Evolutionary conservation across 805 yeast species (phyloP).

Genomic region (Metschnikowia borealis): DNA sequence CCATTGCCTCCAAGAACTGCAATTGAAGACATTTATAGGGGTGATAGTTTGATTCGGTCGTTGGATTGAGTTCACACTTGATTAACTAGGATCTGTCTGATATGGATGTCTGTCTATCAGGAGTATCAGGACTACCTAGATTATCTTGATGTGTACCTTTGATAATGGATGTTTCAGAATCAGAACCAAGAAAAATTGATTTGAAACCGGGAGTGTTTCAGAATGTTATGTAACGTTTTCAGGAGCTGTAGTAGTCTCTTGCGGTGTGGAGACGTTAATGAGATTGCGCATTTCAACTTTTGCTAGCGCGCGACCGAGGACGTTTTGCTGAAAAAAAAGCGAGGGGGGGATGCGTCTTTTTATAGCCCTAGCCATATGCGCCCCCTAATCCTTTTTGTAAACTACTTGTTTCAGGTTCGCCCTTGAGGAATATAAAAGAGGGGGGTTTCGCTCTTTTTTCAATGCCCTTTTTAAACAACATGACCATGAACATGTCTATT

Average conservation of each 20-base stretch:
- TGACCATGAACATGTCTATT: too few species aligned
- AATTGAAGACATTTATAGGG: constrained; percentile 24
- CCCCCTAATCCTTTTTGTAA: neutral
- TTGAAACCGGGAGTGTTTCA: neutral
- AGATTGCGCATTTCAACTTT: constrained; percentile 1
- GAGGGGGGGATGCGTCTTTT: neutral
- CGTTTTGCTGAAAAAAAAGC: neutral
- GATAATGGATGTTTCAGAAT: too few species aligned
- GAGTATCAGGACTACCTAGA: too few species aligned
- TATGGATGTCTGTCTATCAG: too few species aligned
- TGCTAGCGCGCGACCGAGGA: neutral
- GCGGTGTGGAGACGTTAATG: neutral
- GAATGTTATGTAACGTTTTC: neutral
- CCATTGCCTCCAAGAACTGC: constrained; percentile 90
- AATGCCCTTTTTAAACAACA: neutral
- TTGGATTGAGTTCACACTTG: neutral
- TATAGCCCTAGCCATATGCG: neutral
- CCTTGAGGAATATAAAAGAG: neutral
- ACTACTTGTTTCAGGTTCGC: neutral
- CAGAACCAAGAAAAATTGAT: too few species aligned
- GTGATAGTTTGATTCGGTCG: too few species aligned
- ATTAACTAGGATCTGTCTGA: too few species aligned
- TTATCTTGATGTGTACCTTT: too few species aligned
- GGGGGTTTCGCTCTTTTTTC: neutral
- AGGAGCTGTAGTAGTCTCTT: neutral